Evolutionary conservation across 1,284 basidiomycete species (phyloP).

Genomic region (Cryptococcus hybrid): DNA sequence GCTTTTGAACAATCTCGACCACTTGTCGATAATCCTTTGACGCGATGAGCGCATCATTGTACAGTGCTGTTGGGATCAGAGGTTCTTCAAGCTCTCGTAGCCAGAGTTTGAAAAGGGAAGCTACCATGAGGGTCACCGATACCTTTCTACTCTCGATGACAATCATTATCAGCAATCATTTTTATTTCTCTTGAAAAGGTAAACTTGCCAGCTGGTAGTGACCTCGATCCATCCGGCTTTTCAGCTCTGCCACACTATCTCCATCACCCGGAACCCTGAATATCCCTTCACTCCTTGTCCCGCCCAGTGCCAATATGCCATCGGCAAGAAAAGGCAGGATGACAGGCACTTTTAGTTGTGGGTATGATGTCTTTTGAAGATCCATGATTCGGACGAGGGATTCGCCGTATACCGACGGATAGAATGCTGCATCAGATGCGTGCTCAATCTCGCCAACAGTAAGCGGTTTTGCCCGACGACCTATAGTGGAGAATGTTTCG

Average conservation of each 20-base stretch:
- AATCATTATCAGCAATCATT: not conserved
- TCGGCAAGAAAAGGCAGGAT: conserved; percentile 88
- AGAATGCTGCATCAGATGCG: conserved; percentile 86
- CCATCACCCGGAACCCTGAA: conserved; percentile 86
- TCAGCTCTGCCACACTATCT: conserved; percentile 79
- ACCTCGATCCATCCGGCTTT: conserved; percentile 81
- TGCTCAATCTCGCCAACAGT: conserved; percentile 80
- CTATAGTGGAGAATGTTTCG: conserved; percentile 68
- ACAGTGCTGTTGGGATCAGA: conserved; percentile 66
- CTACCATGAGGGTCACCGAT: conserved; percentile 81
- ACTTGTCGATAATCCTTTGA: conserved; percentile 66
- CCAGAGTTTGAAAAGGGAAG: conserved; percentile 87
- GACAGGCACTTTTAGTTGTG: conserved; percentile 77
- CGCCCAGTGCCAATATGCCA: conserved; percentile 81
- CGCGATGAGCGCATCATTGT: conserved; percentile 64
- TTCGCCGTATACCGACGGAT: conserved; percentile 89
- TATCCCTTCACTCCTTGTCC: conserved; percentile 78
- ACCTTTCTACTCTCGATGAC: conserved; percentile 37
- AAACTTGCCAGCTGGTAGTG: conserved; percentile 75
- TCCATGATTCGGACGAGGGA: conserved; percentile 77
- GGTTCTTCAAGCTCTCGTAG: conserved; percentile 84
- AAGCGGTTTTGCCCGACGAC: conserved; percentile 77
- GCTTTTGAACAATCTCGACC: conserved; percentile 66
- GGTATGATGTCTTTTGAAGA: conserved; percentile 78
- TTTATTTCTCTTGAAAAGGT: not conserved